Base-by-base conservation (phyloP, 2,329 filamentous ascomycete species). In the Elsinoe ampelina region DNA sequence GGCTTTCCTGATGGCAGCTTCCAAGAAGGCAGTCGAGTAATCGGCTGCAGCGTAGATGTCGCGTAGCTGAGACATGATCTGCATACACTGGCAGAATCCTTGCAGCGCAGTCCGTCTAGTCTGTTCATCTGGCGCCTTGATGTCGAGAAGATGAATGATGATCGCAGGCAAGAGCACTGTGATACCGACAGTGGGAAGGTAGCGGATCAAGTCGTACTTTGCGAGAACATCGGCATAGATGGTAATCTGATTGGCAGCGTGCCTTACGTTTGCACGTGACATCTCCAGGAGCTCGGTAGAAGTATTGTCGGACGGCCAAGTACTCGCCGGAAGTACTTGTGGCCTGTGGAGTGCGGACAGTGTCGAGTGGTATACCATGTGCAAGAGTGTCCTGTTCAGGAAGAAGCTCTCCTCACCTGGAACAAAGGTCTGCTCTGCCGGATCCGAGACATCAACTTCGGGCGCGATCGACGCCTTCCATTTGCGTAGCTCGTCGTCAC, bases 21-120 rank as follows among this genome's bases (percentile, higher is more conserved):
- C 89, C n/a, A 96, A 78, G 74, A 96, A 96, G 2, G 88, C 88
- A 0, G 88, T 92, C n/a, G 89, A 90, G 65, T 93, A 95, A 70
- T 96, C 91, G n/a, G 92, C 92, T 0, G 91, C 90, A 0, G 90
- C 85, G 66, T 97, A 96, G 30, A 90, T 88, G 66, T 95, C 89
- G 36, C 90, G 83, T 15, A 97, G 78, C 61, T 85, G 86, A 68
- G 90, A 85, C 77, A 96, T 87, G 58, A 95, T 89, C 47, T 85
- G 81, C 89, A 96, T 95, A 73, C 92, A 96, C 68, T 90, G 86
- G 63, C 86, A 86, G 74, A 95, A 95, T 17, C 89, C 88, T 58
- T 85, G 81, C 20, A 90, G 80, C 47, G 88, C 90, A 41, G 81
- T 78, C 59, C 87, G 80, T 15, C 89, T 83, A 2, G 86, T 84